Percentiles rank a stretch among this genome's conserved stretches.
These are phyloP conservation scores for Vaccinium vitisidaea DNA, from an alignment of 148 eudicot genomes.

Conservation along the genomic window DNA sequence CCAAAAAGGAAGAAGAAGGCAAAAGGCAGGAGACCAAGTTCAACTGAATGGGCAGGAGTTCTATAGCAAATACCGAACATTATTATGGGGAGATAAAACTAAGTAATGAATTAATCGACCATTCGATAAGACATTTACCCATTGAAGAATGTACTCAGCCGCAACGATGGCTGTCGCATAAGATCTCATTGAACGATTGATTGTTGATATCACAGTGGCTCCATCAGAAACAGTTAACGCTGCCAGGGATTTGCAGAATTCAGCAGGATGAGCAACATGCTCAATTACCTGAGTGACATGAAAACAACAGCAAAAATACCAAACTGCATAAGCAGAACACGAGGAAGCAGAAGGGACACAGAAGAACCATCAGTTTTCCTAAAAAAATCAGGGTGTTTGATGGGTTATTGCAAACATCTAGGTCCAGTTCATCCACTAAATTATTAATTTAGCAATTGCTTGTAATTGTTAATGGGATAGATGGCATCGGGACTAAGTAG, in stretches of 20 bases:
- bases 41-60: neutral
- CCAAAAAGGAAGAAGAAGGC: neutral
- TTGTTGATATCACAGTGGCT: conserved; percentile 80
- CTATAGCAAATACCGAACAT: neutral
- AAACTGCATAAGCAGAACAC: neutral
- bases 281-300: conserved; percentile 64
- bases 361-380: neutral
- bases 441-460: neutral
- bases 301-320: neutral
- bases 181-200: conserved; percentile 87
- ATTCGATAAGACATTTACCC: conserved; percentile 47
- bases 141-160: conserved; percentile 82
- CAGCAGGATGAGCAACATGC: conserved; percentile 90
- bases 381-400: neutral
- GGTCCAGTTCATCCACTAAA: neutral
- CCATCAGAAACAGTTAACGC: conserved; percentile 70
- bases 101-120: neutral
- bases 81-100: neutral
- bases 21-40: conserved; percentile 3
- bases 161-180: conserved; percentile 74
- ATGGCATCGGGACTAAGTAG: neutral
- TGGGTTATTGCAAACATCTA: neutral
- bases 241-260: conserved; percentile 84
- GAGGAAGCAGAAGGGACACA: neutral
- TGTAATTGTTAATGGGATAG: neutral